Conservation (phyloP, 176 grass and related monocot species). For the sorghum (Sorghum bicolor) region Sorghum_bicolor_NCBIv3 NC_012872.2:716501-717000, state of each 20-base stretch:
- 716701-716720: conserved; percentile 72
- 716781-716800: conserved; percentile 53
- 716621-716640: conserved; percentile 47
- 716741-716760: conserved; percentile 34
- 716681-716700: conserved; percentile 56
- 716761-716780: conserved; percentile 75
- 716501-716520: conserved; percentile 43
- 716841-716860: not conserved
- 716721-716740: conserved; percentile 60
- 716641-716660: conserved; percentile 49
- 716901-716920: not conserved
- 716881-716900: not conserved
- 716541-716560: conserved; percentile 11
- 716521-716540: conserved; percentile 51
- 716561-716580: conserved; percentile 55
- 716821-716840: conserved; percentile 45
- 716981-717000: not conserved
- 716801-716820: conserved; percentile 59
- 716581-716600: conserved; percentile 60
- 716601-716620: conserved; percentile 52
- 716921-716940: not conserved
- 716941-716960: conserved; percentile 56
- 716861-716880: not conserved
- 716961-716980: not conserved
- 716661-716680: conserved; percentile 53